Percentiles rank a stretch among this genome's conserved stretches.
Conservation (phyloP, 495 filamentous ascomycete genomes). For the Penicillium dipodomyicola region DNA sequence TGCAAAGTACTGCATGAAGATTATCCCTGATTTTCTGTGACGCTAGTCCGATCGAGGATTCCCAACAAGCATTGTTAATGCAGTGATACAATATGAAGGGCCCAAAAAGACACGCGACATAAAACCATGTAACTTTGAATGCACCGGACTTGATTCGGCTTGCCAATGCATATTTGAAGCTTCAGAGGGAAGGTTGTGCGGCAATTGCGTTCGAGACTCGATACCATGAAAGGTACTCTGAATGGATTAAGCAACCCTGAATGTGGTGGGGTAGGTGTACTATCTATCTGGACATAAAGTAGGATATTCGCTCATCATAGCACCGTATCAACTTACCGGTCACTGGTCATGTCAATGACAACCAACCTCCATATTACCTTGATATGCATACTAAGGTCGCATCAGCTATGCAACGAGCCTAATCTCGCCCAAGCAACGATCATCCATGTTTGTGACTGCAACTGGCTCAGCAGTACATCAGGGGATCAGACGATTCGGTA, state of each 20-base stretch:
- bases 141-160: not conserved
- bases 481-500: not conserved
- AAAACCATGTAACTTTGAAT: not conserved
- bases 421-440: not conserved
- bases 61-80: not conserved
- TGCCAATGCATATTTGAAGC: not conserved
- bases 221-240: not conserved
- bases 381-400: not conserved
- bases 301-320: too few relatives aligned
- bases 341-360: not conserved
- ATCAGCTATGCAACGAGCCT: not conserved
- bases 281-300: too few relatives aligned
- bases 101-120: too few relatives aligned
- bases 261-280: not conserved
- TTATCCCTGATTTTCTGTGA: not conserved
- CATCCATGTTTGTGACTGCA: not conserved
- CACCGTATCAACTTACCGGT: not conserved
- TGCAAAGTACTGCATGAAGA: not conserved
- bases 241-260: not conserved
- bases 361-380: not conserved
- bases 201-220: not conserved
- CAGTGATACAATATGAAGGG: not conserved
- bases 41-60: not conserved
- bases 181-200: not conserved
- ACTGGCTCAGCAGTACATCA: not conserved